Base-by-base conservation (phyloP, 192 early-diverging fungal species). In the Backusella liffmaniae region DNA sequence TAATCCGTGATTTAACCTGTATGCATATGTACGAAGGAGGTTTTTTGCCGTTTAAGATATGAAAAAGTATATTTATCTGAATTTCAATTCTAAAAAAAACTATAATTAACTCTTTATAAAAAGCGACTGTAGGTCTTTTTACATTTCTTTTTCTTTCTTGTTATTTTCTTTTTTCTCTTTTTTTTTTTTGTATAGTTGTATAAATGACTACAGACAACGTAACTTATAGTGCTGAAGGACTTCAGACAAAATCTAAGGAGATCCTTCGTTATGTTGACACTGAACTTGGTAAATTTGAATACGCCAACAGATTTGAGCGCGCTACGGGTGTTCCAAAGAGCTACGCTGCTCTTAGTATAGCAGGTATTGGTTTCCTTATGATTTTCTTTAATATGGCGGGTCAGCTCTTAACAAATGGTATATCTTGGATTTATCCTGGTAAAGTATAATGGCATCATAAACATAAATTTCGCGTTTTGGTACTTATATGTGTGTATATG, bases 321-420 rank as follows among this genome's bases (percentile, higher is more conserved):
- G 84, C 84, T 69, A 94, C 92, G 12, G 88, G 91, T 15, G 88
- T 99, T 59, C 92, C 93, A 79, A 99, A 99, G 82, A 92, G 92
- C 18, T 96, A 96, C 79, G 72, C 94, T 18, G 90, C 87, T n/a
- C 66, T 83, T 16, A 95, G 93, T 12, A 74, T 87, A 29, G 91
- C 84, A 21, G 79, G 79, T 16, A 73, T 96, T 46, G 49, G 91
- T 62, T 78, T 91, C 70, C 66, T 94, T 15, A 89, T 97, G 77
- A 92, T 97, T 76, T 94, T 97, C 81, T 93, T 99, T 82, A 97
- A 99, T 85, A 79, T 98, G 72, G 90, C 86, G 21, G 90, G 91
- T 44, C 82, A 87, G 37, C 86, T 98, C 34, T 81, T 98, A 46
- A 93, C 93, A 72, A 93, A 94, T 44, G 23, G 70, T 32, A 72